Evolutionary conservation across 2,329 filamentous ascomycete genomes (phyloP).

Genomic region (Neonectria sp.): DNA sequence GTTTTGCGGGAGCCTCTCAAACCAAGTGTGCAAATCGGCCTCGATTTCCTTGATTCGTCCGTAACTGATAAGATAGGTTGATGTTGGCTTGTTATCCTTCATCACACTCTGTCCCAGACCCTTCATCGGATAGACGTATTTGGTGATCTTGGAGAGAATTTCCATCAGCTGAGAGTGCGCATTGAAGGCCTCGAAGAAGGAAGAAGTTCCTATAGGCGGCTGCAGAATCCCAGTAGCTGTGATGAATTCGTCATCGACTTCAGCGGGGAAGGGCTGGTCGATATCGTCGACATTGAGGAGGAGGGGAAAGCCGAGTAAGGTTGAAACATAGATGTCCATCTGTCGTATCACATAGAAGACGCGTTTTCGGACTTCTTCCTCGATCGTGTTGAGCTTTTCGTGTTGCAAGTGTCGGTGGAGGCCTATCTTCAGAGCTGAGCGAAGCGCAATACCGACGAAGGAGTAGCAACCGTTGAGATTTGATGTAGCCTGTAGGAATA

Average conservation of each 20-base stretch:
- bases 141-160: slow-evolving; percentile 76
- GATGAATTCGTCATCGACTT: slow-evolving; percentile 78
- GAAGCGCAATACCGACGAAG: slow-evolving; percentile 83
- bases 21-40: slow-evolving; percentile 74
- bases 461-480: slow-evolving; percentile 86
- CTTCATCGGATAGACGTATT: slow-evolving; percentile 76
- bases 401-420: slow-evolving; percentile 81
- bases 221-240: slow-evolving; percentile 69
- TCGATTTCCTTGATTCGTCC: slow-evolving; percentile 76
- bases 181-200: slow-evolving; percentile 76
- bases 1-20: slow-evolving; percentile 77
- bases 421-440: slow-evolving; percentile 83
- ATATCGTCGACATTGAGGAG: slow-evolving; percentile 76
- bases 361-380: slow-evolving; percentile 74
- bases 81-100: slow-evolving; percentile 59
- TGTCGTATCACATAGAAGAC: slow-evolving; percentile 79
- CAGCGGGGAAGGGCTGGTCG: slow-evolving; percentile 75
- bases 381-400: slow-evolving; percentile 73
- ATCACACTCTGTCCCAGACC: slow-evolving; percentile 63
- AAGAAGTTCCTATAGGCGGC: slow-evolving; percentile 69
- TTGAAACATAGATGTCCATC: slow-evolving; percentile 80
- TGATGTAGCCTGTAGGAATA: slow-evolving; percentile 85
- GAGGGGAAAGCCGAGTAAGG: slow-evolving; percentile 76
- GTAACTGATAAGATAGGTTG: slow-evolving; percentile 75
- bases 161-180: slow-evolving; percentile 75